Evolutionary conservation across 352 stramenopile species (phyloP), one percentile per base, ranked within the genome.

Genomic region (Phytophthora lateralis): DNA sequence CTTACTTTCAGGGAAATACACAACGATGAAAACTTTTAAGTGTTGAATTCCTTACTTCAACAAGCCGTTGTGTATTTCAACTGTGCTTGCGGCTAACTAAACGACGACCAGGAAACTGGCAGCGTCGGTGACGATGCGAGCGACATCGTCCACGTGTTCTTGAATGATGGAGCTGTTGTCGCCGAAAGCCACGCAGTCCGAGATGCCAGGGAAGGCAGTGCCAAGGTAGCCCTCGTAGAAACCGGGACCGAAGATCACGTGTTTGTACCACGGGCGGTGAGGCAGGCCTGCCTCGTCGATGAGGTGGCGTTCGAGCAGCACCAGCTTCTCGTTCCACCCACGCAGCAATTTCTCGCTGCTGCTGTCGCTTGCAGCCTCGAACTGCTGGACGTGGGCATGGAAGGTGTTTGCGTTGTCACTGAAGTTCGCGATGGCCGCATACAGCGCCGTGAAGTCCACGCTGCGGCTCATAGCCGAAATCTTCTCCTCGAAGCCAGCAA

Each of bases 401-500:
- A 83, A 80, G 6, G 38, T 45, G 20, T 73, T 53, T 1, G 74
- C 66, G 20, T 70, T 76, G 12, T 49, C 37, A 2, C 48, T 64
- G 37, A 82, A 82, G 30, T 38, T 52, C 10, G 68, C 46, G 10
- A 82, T 77, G 18, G 73, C 57, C 4, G 59, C 35, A 46, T 72
- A 61, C 35, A 82, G 48, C 4, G 47, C 35, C 2, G 58, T 51
- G 32, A 75, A 77, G 46, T 82, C 59, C 14, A 82, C 55, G 7
- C 48, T 50, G 12, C 67, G 66, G n/a, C 62, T 47, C 18, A 64
- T 47, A 2, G 57, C 57, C 27, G 60, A 47, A 27, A 69, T 66
- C 32, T 75, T 60, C 12, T 63, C 34, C 27, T 79, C 71, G 11
- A 76, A 60, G 29, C 63, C 55, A 18, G 50, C 63, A 1, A 80